Evolutionary conservation across 306 rosid genomes (phyloP).

Genomic region (Oxytropis ochrocephala): DNA sequence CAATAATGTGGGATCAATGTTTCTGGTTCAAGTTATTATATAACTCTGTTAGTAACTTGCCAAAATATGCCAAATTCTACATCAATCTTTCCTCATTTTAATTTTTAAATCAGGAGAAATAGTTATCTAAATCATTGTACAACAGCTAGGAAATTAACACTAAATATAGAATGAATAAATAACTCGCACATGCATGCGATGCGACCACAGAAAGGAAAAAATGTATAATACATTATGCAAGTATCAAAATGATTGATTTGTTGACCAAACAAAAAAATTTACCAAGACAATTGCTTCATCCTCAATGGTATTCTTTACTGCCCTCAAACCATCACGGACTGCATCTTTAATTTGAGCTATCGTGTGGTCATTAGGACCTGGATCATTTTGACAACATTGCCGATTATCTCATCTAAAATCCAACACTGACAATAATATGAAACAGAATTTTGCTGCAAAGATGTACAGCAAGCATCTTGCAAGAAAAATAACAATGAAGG

Average conservation of each 20-base stretch:
- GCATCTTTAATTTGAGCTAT: constrained; percentile 99
- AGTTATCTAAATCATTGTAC: background rate
- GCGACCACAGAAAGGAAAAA: background rate
- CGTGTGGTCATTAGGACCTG: constrained; percentile 98
- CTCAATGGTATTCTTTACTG: constrained; percentile 93
- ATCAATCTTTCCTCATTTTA: background rate
- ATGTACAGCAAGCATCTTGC: background rate
- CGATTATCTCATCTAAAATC: constrained; percentile 13
- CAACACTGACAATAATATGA: background rate
- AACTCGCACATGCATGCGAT: background rate
- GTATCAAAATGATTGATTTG: background rate
- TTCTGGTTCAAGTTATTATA: background rate
- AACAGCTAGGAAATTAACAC: background rate
- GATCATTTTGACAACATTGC: constrained; percentile 20
- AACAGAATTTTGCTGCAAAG: background rate
- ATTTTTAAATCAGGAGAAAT: background rate
- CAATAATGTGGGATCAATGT: background rate
- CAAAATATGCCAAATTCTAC: background rate
- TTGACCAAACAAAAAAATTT: constrained; percentile 10
- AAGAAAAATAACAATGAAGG: background rate
- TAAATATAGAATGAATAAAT: background rate
- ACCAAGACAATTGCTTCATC: constrained; percentile 88
- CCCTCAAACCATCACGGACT: constrained; percentile 93
- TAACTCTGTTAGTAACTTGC: background rate
- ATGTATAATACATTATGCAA: background rate